Evolutionary conservation across 331 rosid genomes (phyloP), one percentile per base, ranked within the genome.

Genomic region (Malus hybrid): DNA sequence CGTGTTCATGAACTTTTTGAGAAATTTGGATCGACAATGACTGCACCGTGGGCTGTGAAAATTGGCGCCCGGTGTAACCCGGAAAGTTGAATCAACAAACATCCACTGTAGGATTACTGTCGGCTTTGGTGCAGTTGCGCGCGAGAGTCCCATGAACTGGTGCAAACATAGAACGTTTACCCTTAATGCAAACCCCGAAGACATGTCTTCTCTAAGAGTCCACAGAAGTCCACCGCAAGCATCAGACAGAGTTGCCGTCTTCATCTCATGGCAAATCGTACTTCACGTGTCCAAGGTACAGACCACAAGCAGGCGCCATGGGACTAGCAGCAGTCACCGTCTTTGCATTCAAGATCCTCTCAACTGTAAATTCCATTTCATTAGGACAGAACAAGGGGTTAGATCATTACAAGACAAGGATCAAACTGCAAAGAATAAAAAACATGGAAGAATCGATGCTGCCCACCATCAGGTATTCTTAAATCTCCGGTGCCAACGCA

Each of bases 241-340:
- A 12, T 62, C 33, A 5, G 75, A 6, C 42, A 2, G 10, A 63
- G 24, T 32, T 63, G 6, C 22, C 18, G 54, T 61, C 9, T 24
- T n/a, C 18, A 11, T 18, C 28, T 75, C 72, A 81, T 8, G 93
- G 89, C 67, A 87, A 80, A 76, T 94, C 93, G 55, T 90, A 94
- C 72, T 82, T 90, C 55, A 94, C 99, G 67, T 81, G 92, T 67
- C 90, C 97, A 32, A 94, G 91, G 78, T 88, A 91, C 19, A 94
- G 96, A 74, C 99, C 99, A 28, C 86, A 87, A 2, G 96, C 84
- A 1, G 99, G 99, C 22, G 99, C 99, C 99, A 94, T 94, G 33
- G 97, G 94, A 84, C 96, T 90, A 44, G 97, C 73, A 60, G 96
- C 91, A 29, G 86, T 85, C 73, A 94, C 88, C 24, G 61, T 62